These are phyloP conservation scores for Durusdinium trenchii DNA, from an alignment of 73 alveolate species.

Conservation along the genomic window DNA sequence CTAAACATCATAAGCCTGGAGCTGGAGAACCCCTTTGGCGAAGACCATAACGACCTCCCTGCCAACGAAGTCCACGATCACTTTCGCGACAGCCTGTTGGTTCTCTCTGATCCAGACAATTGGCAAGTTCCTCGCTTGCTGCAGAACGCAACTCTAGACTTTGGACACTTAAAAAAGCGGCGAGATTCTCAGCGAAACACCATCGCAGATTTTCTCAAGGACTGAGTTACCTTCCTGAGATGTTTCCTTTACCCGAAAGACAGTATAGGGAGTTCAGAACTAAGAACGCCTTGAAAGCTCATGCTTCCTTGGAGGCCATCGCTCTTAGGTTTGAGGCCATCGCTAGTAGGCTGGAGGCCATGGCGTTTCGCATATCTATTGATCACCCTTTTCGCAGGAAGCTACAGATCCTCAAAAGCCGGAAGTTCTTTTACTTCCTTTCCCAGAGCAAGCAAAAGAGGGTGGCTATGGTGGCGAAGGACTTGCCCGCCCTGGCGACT, in stretches of 20 bases:
- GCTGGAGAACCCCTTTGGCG: slow-evolving; percentile 83
- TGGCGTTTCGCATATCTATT: too few relatives aligned
- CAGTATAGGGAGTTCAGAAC: too few relatives aligned
- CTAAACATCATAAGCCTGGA: slow-evolving; percentile 78
- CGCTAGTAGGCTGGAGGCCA: too few relatives aligned
- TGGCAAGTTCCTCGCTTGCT: slow-evolving; percentile 51
- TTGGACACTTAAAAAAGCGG: neutral
- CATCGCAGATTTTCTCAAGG: neutral
- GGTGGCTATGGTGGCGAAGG: neutral
- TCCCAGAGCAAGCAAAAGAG: too few relatives aligned
- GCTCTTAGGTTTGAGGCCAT: too few relatives aligned
- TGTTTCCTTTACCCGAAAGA: neutral
- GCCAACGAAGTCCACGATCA: slow-evolving; percentile 49
- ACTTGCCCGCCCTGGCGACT: neutral
- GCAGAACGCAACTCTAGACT: neutral
- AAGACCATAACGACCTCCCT: slow-evolving; percentile 65
- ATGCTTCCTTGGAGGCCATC: too few relatives aligned
- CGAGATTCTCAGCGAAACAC: slow-evolving; percentile 28
- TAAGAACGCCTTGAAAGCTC: too few relatives aligned
- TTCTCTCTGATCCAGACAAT: slow-evolving; percentile 31
- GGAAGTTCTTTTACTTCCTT: too few relatives aligned
- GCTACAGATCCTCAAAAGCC: too few relatives aligned
- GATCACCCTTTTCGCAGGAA: too few relatives aligned
- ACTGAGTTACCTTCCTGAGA: neutral
- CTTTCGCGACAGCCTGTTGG: slow-evolving; percentile 25